Conservation (phyloP, 2,329 filamentous ascomycete genomes). For the Cryphonectria nitschkei region DNA sequence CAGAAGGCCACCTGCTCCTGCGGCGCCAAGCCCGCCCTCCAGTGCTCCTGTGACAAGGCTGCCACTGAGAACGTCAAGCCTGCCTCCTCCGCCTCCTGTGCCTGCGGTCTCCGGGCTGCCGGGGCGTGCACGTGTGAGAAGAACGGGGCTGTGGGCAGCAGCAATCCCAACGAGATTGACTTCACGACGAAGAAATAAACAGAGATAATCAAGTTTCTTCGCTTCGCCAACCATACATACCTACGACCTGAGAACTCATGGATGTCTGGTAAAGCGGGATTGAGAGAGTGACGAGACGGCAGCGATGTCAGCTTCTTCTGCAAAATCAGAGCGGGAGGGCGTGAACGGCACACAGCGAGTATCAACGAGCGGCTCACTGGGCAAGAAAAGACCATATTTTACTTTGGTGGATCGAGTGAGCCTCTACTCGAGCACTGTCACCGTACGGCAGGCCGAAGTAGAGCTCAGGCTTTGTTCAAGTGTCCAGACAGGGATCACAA, state of each 20-base stretch:
- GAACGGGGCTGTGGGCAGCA: slow-evolving; percentile 58
- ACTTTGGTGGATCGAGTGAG: background rate
- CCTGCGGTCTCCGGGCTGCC: slow-evolving; percentile 75
- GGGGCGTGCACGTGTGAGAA: slow-evolving; percentile 87
- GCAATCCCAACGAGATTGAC: slow-evolving; percentile 76
- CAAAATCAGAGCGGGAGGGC: background rate
- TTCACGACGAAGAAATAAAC: slow-evolving; percentile 74
- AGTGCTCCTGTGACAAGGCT: slow-evolving; percentile 81
- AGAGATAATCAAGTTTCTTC: too few species aligned
- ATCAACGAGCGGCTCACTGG: background rate
- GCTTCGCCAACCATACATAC: background rate
- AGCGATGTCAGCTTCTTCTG: background rate
- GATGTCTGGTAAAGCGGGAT: background rate
- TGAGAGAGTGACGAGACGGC: background rate
- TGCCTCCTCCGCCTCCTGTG: slow-evolving; percentile 64
- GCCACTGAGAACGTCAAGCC: slow-evolving; percentile 68
- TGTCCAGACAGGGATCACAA: background rate
- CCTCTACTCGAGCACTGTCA: background rate
- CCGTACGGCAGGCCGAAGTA: background rate
- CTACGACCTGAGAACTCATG: background rate
- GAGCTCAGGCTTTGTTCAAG: background rate
- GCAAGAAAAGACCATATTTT: background rate
- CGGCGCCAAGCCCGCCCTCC: slow-evolving; percentile 75
- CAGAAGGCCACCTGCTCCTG: slow-evolving; percentile 66
- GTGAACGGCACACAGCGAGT: background rate